A percentile compares a stretch with the other conserved stretches of the same genome.
These are phyloP conservation scores for Hyphodiscus hymeniophilus DNA, from an alignment of 495 filamentous ascomycete species.

Conservation along the genomic window DNA sequence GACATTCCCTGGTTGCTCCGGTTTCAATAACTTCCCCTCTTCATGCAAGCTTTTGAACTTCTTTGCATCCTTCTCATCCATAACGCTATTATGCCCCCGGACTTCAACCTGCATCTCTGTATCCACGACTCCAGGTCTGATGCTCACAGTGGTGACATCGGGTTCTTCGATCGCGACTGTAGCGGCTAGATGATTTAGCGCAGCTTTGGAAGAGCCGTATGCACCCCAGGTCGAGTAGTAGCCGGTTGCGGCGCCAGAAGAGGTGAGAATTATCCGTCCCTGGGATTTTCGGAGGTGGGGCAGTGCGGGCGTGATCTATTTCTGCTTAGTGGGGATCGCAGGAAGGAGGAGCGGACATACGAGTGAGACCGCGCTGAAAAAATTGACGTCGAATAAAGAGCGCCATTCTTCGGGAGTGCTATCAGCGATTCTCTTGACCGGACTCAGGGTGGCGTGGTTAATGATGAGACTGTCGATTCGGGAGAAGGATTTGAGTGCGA, in stretches of 20 bases:
- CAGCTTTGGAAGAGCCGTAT: slow-evolving; percentile 84
- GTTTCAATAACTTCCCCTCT: slow-evolving; percentile 61
- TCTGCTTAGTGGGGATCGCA: neutral
- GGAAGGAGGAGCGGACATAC: slow-evolving; percentile 38
- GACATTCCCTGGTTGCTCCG: slow-evolving; percentile 78
- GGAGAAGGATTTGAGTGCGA: slow-evolving; percentile 58
- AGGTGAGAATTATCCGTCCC: slow-evolving; percentile 65
- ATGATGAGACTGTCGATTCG: slow-evolving; percentile 73
- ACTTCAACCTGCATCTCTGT: slow-evolving; percentile 90
- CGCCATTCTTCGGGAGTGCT: slow-evolving; percentile 63
- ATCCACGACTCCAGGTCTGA: slow-evolving; percentile 81
- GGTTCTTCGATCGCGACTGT: slow-evolving; percentile 76
- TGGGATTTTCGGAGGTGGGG: slow-evolving; percentile 60
- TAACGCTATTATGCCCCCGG: slow-evolving; percentile 55
- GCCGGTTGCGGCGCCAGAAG: slow-evolving; percentile 61
- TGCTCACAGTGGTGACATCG: slow-evolving; percentile 55
- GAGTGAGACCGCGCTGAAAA: slow-evolving; percentile 71
- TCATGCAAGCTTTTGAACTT: slow-evolving; percentile 62
- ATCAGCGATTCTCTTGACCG: slow-evolving; percentile 64
- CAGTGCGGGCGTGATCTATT: slow-evolving; percentile 64
- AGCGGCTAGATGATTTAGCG: slow-evolving; percentile 70
- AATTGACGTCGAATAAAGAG: slow-evolving; percentile 69
- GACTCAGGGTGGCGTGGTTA: slow-evolving; percentile 77
- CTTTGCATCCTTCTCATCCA: slow-evolving; percentile 58
- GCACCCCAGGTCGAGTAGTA: slow-evolving; percentile 67